Evolutionary conservation across 2,329 filamentous ascomycete species (phyloP).

Genomic region (Remersonia thermophila): DNA sequence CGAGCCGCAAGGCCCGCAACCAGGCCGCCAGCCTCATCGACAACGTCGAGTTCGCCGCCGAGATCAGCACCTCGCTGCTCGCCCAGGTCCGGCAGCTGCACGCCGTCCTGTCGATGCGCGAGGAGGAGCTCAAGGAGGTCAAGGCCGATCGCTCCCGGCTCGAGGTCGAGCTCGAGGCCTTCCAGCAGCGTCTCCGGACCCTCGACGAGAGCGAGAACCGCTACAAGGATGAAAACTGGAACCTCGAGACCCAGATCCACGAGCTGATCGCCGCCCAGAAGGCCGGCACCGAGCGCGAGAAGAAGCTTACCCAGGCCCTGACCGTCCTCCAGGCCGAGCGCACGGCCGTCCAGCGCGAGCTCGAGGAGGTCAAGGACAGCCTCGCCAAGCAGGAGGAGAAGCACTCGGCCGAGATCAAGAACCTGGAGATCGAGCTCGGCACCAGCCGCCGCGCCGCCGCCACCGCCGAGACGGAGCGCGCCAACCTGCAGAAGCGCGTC

Average conservation of each 20-base stretch:
- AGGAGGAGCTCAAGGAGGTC: constrained; percentile 67
- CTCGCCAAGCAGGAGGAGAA: constrained; percentile 75
- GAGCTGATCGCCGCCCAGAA: constrained; percentile 63
- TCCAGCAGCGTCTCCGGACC: constrained; percentile 66
- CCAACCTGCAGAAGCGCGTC: constrained; percentile 69
- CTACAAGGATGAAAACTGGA: constrained; percentile 99
- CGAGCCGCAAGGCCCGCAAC: constrained; percentile 79
- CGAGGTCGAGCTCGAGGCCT: constrained; percentile 68
- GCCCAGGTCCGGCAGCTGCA: constrained; percentile 90
- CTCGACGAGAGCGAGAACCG: constrained; percentile 90
- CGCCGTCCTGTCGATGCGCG: constrained; percentile 69
- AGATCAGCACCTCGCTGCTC: constrained; percentile 89
- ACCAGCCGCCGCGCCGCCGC: constrained; percentile 69
- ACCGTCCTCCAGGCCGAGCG: constrained; percentile 63
- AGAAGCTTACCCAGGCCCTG: constrained; percentile 63
- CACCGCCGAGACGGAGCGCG: constrained; percentile 65
- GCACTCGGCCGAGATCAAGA: constrained; percentile 61
- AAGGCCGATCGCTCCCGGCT: constrained; percentile 65
- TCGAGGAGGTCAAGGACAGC: constrained; percentile 76
- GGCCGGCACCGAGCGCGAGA: constrained; percentile 70
- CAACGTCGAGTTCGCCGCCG: constrained; percentile 96
- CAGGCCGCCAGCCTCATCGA: constrained; percentile 80
- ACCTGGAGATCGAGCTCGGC: constrained; percentile 80
- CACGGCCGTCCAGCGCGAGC: constrained; percentile 63
- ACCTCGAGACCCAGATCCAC: constrained; percentile 81